Base-by-base conservation (phyloP, 176 grass and related monocot genomes). In the Stipa capillata region DNA sequence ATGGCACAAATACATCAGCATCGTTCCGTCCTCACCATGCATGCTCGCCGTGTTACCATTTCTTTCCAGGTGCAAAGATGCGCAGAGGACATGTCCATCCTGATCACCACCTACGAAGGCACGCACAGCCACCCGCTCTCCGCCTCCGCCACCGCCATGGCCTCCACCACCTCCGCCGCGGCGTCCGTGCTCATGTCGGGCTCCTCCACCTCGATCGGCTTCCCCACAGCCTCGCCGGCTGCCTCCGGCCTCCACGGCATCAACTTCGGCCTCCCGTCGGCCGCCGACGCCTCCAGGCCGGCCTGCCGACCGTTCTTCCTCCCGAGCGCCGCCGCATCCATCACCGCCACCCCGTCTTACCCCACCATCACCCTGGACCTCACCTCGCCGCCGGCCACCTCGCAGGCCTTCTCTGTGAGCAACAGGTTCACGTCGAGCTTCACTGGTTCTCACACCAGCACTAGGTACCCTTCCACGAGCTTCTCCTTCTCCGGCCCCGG, bases 61-160 rank as follows among this genome's bases (percentile, higher is more conserved):
- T 18, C 33, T 68, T 56, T 77, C 48, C 87, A 97, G 95, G 95
- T 94, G 75, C 95, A 98, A 51, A 79, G 95, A 70, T 94, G 95
- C 55, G 88, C 81, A 3, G 87, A 92, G 1, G 92, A 98, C 85
- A 88, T 75, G 86, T 98, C 95, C 20, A 98, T 98, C 87, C 85
- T 98, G 43, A 94, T 94, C 82, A 98, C 95, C 33, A 98, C 92
- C 10, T 98, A 98, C 66, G 95, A 98, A 78, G 95, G 95, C 48
- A 87, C 64, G 8, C 95, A 98, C 80, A 98, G 85, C 63, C 95
- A 98, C 82, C 85, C 76, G 5, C 90, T 98, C 32, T 85, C 92
- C 5, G 64, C 86, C 55, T 87, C 90, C 28, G 92, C 95, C 29
- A 75, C 95, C n/a, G 90, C 92, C 76, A 98, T 98, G 92, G 95